Percentiles rank a stretch among this genome's conserved stretches.
Evolutionary conservation across 106 monocot genomes (phyloP).

Genomic region (Acorus gramineus): DNA sequence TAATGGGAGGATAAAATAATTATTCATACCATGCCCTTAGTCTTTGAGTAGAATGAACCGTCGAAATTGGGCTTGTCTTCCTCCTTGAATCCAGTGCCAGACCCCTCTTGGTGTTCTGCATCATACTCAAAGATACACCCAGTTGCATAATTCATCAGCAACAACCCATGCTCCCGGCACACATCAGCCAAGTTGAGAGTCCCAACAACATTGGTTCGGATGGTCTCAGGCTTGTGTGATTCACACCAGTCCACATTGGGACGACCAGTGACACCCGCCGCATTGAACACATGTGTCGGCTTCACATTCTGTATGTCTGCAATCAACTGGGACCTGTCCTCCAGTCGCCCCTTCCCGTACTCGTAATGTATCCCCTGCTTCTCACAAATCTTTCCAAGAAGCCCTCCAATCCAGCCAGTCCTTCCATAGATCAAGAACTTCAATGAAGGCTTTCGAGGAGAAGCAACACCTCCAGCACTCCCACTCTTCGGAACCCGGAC

Average conservation of each 20-base stretch:
- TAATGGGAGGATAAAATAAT: background rate
- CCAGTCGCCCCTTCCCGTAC: constrained; percentile 16
- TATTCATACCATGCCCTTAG: constrained; percentile 18
- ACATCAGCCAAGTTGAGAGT: constrained; percentile 23
- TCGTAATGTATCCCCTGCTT: constrained; percentile 21
- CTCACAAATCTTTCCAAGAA: constrained; percentile 14
- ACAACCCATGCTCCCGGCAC: constrained; percentile 17
- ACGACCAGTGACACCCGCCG: constrained; percentile 19
- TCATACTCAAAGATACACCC: constrained; percentile 24
- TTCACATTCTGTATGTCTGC: constrained; percentile 15
- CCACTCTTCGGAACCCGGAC: background rate
- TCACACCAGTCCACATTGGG: constrained; percentile 25
- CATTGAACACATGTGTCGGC: constrained; percentile 25
- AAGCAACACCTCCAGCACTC: background rate
- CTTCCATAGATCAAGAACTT: constrained; percentile 21
- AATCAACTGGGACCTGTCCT: constrained; percentile 12
- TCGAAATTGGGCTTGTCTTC: constrained; percentile 20
- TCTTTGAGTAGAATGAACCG: constrained; percentile 22
- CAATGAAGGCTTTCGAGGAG: background rate
- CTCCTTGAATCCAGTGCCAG: constrained; percentile 26
- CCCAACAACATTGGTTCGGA: constrained; percentile 17
- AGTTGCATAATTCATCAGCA: constrained; percentile 22
- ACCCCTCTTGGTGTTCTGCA: constrained; percentile 14
- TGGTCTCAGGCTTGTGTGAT: constrained; percentile 19
- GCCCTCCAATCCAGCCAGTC: constrained; percentile 9